Base-by-base conservation (phyloP, 2,329 filamentous ascomycete species). In the Pseudophaeomoniella oleicola region DNA sequence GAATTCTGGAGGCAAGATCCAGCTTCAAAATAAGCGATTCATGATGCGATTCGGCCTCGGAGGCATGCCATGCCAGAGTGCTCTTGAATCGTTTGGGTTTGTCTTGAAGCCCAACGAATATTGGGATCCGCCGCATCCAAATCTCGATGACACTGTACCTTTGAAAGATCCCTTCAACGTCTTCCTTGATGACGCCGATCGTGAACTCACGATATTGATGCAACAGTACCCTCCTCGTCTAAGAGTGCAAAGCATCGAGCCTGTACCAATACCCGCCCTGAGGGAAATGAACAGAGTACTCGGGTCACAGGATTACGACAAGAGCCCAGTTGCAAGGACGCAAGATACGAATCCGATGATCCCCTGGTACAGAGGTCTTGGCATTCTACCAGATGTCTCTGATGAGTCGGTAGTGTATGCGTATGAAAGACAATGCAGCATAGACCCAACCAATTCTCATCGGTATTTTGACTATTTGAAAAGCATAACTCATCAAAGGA, bases 381-480 rank as follows among this genome's bases (percentile, higher is more conserved):
- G 79, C 15, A 66, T 67, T 11, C 52, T 75, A 5, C 65, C 69
- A 29, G 70, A 79, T 48, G 80, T 81, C 52, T 66, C 71, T 4
- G 73, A 81, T 47, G 49, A 58, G 1, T 55, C 77, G n/a, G 56
- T 84, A 13, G 56, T 66, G 17, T 79, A 75, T 51, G 72, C 75
- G 3, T 82, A 73, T 49, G 62, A 72, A 16, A 63, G 70, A 19
- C 78, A 83, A 55, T 58, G 65, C 16, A 50, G 58, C 5, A 67
- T 64, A 35, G 74, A 82, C 50, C 63, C 66, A 14, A 43, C 47
- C 14, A 69, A 71, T 41, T 58, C 60, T 13, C 56, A 74, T 2
- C 72, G 74, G 49, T 82, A 81, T 50, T 66, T 81, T 41, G 69
- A 78, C 52, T 78, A 72, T 46, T 59, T 84, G n/a, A 64, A 69